phyloP scores from a whole-genome alignment of 768 basidiomycete species.

The Suillus subaureus region DNA sequence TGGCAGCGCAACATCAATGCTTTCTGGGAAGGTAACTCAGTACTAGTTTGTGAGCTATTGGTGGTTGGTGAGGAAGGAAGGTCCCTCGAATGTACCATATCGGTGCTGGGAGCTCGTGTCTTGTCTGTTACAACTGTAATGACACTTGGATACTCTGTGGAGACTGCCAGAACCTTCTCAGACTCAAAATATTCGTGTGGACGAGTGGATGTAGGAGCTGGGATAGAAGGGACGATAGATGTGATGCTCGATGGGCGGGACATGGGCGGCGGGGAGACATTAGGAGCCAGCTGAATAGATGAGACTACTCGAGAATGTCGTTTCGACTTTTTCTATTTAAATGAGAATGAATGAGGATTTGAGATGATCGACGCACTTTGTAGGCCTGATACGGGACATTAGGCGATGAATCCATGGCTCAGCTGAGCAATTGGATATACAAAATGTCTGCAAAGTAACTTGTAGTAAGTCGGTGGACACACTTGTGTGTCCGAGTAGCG shows the following conservation, averaged over 20 bases:
- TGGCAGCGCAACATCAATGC: slow-evolving; percentile 3
- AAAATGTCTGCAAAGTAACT: background rate
- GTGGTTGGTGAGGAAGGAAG: slow-evolving; percentile 14
- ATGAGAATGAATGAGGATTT: slow-evolving; percentile 2
- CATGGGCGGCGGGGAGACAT: slow-evolving; percentile 24
- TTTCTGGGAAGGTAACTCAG: slow-evolving; percentile 6
- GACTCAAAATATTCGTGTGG: slow-evolving; percentile 16
- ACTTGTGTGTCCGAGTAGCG: background rate
- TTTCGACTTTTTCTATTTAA: slow-evolving; percentile 40
- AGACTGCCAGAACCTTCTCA: slow-evolving; percentile 21
- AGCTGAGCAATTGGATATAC: slow-evolving; percentile 4
- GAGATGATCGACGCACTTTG: slow-evolving; percentile 33
- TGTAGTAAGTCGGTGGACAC: background rate
- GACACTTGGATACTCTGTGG: slow-evolving; percentile 13
- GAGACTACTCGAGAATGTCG: slow-evolving; percentile 47
- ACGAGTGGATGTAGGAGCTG: slow-evolving; percentile 1
- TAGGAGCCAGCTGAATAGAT: slow-evolving; percentile 24
- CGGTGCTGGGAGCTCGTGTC: slow-evolving; percentile 7
- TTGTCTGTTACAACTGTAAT: slow-evolving; percentile 14
- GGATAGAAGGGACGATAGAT: slow-evolving; percentile 13
- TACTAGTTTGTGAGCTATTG: slow-evolving; percentile 5
- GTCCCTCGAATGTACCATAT: slow-evolving; percentile 12
- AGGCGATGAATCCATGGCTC: slow-evolving; percentile 15
- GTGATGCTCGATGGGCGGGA: slow-evolving; percentile 23
- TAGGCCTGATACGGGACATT: slow-evolving; percentile 55